phyloP scores from a whole-genome alignment of 805 yeast genomes.

The Ogataea paradorogensis region DNA sequence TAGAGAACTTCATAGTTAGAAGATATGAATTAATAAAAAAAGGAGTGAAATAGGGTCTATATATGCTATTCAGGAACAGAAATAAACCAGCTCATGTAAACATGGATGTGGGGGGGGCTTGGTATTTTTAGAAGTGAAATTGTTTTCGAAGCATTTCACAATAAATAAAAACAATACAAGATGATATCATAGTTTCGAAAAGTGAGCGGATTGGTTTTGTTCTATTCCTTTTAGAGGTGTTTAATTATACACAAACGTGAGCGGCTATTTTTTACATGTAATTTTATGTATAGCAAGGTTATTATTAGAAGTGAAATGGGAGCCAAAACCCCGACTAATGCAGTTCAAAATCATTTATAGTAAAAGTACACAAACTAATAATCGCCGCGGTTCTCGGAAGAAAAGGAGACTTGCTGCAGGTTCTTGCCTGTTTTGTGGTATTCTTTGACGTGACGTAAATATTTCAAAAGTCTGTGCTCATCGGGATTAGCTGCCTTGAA shows the following conservation, averaged over 20 bases:
- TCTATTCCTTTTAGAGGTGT: too few relatives aligned
- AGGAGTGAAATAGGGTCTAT: not conserved
- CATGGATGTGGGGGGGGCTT: not conserved
- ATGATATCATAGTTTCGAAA: too few relatives aligned
- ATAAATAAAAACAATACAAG: too few relatives aligned
- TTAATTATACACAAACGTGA: too few relatives aligned
- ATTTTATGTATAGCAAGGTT: too few relatives aligned
- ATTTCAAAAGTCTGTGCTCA: slow-evolving; percentile 27
- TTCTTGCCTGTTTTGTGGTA: slow-evolving; percentile 29
- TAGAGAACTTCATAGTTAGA: slow-evolving; percentile 15
- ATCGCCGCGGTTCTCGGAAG: slow-evolving; percentile 1
- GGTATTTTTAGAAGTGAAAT: slow-evolving; percentile 7
- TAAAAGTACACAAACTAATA: not conserved
- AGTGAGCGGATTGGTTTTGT: too few relatives aligned
- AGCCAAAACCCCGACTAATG: too few relatives aligned
- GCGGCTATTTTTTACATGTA: too few relatives aligned
- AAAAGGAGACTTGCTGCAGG: slow-evolving; percentile 16
- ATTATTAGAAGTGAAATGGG: too few relatives aligned
- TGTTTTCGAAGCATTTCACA: too few relatives aligned
- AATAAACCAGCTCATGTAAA: not conserved
- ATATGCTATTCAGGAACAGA: not conserved
- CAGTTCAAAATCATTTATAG: too few relatives aligned
- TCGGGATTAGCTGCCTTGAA: slow-evolving; percentile 16
- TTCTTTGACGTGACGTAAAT: slow-evolving; percentile 30
- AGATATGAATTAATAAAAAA: not conserved